A percentile compares a stretch with the other conserved stretches of the same genome.
Conservation (phyloP, 2,329 filamentous ascomycete species). For the Cladorrhinum sp. region DNA sequence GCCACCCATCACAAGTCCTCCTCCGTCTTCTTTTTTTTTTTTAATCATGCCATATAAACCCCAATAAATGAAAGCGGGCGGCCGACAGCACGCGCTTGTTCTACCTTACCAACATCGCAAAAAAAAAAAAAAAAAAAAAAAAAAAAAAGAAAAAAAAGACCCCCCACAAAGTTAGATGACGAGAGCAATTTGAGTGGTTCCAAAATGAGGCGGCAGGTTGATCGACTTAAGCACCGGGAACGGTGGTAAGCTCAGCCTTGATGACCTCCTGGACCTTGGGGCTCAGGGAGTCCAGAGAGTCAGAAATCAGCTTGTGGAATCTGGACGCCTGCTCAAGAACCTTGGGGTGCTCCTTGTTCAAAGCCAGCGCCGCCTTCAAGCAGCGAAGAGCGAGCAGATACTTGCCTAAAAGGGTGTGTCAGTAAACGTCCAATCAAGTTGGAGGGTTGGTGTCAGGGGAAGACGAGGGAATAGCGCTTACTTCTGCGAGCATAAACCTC, state of each 20-base stretch:
- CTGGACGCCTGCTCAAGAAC: constrained; percentile 72
- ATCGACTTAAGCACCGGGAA: constrained; percentile 13
- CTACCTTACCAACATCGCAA: background rate
- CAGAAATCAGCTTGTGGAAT: constrained; percentile 62
- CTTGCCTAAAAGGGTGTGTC: constrained; percentile 59
- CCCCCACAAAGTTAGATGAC: background rate
- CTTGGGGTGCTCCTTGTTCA: constrained; percentile 67
- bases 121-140: no score
- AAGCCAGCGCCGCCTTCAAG: constrained; percentile 66
- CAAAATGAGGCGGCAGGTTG: no score
- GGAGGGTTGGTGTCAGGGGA: background rate
- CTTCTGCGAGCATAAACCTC: constrained; percentile 83
- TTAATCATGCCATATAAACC: background rate
- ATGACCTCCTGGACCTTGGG: constrained; percentile 67
- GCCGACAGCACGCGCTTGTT: background rate
- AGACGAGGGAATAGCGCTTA: constrained; percentile 46
- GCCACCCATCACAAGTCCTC: background rate
- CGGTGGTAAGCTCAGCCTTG: constrained; percentile 55
- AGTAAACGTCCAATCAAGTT: constrained; percentile 19
- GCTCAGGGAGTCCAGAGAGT: constrained; percentile 57
- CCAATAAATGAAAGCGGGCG: background rate
- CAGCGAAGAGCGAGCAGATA: constrained; percentile 84
- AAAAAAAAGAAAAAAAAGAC: no score
- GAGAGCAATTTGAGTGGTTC: background rate
- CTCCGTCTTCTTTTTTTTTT: background rate